Conservation (phyloP, 768 basidiomycete species). For the Boletus coccyginus region DNA sequence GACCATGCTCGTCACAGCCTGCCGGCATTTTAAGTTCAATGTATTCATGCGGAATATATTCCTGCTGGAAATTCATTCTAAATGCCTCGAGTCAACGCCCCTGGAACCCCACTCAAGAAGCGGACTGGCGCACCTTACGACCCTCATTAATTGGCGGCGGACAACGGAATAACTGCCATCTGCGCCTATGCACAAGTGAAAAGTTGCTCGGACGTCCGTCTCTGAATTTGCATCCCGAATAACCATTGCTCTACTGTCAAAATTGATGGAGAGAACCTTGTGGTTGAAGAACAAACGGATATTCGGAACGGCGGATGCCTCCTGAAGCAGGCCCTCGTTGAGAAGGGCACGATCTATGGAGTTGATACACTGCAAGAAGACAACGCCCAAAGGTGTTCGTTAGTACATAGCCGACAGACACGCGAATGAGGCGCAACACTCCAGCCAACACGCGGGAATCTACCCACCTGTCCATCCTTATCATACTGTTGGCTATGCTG, state of each 20-base stretch:
- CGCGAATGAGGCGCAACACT: constrained; percentile 14
- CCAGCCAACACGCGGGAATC: constrained; percentile 16
- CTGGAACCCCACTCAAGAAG: constrained; percentile 4
- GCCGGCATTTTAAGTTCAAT: constrained; percentile 95
- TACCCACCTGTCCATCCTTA: constrained; percentile 77
- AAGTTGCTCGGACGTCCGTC: constrained; percentile 46
- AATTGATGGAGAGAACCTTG: constrained; percentile 76
- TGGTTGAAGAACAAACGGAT: constrained; percentile 76
- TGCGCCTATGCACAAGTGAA: constrained; percentile 86
- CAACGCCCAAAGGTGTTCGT: constrained; percentile 22
- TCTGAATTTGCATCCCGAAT: constrained; percentile 47
- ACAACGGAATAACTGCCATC: constrained; percentile 94
- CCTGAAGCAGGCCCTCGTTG: constrained; percentile 81
- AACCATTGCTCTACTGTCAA: constrained; percentile 57
- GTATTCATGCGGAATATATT: constrained; percentile 95
- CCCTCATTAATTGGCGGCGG: constrained; percentile 92
- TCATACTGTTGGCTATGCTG: constrained; percentile 87
- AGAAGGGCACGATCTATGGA: constrained; percentile 88
- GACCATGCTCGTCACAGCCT: constrained; percentile 56
- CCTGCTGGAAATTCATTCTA: constrained; percentile 94
- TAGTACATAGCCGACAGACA: constrained; percentile 22
- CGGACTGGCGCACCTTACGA: constrained; percentile 64
- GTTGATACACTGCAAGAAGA: constrained; percentile 74
- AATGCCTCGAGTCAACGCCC: constrained; percentile 20
- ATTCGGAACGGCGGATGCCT: constrained; percentile 59